These are phyloP conservation scores for Dactylorhiza incarnata DNA, from an alignment of 106 monocot species.

Conservation along the genomic window DNA sequence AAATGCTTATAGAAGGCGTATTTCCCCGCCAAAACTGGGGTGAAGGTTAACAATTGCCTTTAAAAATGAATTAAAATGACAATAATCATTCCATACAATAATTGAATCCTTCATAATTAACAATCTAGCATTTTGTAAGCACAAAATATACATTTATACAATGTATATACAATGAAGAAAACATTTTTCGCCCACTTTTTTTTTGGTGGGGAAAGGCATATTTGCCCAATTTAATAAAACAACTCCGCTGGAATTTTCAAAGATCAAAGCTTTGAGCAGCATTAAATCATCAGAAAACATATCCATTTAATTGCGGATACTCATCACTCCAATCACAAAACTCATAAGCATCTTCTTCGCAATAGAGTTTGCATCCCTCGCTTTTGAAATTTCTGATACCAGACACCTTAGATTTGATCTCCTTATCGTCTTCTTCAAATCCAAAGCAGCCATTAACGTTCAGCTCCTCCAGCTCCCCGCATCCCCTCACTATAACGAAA, in stretches of 20 bases:
- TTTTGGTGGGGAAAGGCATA: too few species aligned
- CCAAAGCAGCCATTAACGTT: constrained; percentile 34
- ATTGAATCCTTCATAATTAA: too few species aligned
- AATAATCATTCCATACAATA: too few species aligned
- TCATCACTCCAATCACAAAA: background rate
- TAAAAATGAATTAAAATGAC: too few species aligned
- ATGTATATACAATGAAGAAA: too few species aligned
- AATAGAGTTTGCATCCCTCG: constrained; percentile 8
- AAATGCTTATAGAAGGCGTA: too few species aligned
- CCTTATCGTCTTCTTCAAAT: constrained; percentile 25
- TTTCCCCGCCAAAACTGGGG: too few species aligned
- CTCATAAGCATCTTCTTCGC: constrained; percentile 1
- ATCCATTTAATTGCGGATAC: background rate
- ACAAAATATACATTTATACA: too few species aligned
- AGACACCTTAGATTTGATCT: constrained; percentile 14
- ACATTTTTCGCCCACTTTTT: too few species aligned
- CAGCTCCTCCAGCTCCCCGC: constrained; percentile 25
- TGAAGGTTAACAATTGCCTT: too few species aligned
- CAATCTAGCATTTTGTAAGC: too few species aligned
- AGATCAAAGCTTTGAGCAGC: background rate
- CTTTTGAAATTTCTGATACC: constrained; percentile 19
- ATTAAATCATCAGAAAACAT: constrained; percentile 1
- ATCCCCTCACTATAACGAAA: constrained; percentile 27
- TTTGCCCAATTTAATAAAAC: background rate
- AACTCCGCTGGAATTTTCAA: background rate